Evolutionary conservation across 2,329 filamentous ascomycete species (phyloP).

Genomic region (Lecanosticta acicola): DNA sequence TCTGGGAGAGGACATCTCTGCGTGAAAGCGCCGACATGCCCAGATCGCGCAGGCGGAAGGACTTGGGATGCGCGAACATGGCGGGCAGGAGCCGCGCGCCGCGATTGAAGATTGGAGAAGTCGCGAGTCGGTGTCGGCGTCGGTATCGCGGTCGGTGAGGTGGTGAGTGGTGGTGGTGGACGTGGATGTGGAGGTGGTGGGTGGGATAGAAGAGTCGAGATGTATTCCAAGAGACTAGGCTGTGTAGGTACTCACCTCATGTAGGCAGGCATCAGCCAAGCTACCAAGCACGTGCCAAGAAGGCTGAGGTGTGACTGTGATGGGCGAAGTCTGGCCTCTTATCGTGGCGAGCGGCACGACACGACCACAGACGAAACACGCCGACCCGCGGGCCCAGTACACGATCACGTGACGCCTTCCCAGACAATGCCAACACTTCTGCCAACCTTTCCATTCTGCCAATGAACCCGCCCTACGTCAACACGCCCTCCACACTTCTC

Average conservation of each 20-base stretch:
- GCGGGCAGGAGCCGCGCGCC: not conserved
- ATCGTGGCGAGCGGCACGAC: too few species aligned
- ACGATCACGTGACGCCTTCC: not conserved
- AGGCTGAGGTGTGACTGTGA: not conserved
- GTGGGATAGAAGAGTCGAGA: too few species aligned
- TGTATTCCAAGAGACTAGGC: too few species aligned
- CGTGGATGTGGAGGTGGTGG: not conserved
- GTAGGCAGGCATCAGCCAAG: not conserved
- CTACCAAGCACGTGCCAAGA: not conserved
- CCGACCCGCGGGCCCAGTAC: too few species aligned
- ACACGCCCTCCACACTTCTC: too few species aligned
- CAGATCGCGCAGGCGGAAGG: constrained; percentile 36
- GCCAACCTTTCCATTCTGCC: too few species aligned
- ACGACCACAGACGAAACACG: too few species aligned
- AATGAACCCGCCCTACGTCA: not conserved
- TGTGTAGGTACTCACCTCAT: too few species aligned
- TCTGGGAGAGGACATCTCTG: constrained; percentile 18
- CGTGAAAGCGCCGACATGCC: constrained; percentile 37
- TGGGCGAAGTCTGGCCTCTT: not conserved
- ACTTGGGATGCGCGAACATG: constrained; percentile 43
- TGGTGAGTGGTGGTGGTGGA: not conserved
- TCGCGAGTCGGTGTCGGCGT: not conserved
- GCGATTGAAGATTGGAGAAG: not conserved
- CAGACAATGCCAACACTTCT: not conserved
- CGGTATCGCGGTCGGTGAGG: not conserved